These are phyloP conservation scores for Neurospora sp. DNA, from an alignment of 495 filamentous ascomycete species.

Conservation along the genomic window DNA sequence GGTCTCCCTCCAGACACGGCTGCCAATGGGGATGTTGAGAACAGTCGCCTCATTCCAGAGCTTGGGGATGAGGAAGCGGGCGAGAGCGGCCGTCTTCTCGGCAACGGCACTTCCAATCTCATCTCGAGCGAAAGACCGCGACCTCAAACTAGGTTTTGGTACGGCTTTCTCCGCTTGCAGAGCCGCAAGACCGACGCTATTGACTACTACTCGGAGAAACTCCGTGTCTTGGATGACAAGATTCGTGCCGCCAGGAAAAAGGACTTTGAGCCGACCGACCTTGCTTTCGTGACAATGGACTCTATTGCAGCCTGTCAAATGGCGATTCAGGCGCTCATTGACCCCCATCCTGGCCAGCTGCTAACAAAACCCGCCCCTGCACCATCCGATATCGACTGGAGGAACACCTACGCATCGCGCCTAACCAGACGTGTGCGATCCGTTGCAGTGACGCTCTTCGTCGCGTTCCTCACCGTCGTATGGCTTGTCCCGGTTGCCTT, in stretches of 20 bases:
- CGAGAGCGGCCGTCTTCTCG: constrained; percentile 41
- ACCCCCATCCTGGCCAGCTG: constrained; percentile 77
- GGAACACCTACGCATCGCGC: constrained; percentile 80
- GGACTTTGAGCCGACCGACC: constrained; percentile 63
- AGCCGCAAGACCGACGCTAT: constrained; percentile 77
- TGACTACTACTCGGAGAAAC: constrained; percentile 80
- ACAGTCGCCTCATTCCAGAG: not conserved
- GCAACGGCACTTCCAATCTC: constrained; percentile 27
- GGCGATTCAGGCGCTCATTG: constrained; percentile 85
- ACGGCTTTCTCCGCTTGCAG: constrained; percentile 64
- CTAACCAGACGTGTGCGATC: constrained; percentile 59
- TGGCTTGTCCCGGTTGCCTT: constrained; percentile 82
- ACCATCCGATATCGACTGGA: constrained; percentile 84
- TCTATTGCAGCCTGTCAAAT: constrained; percentile 88
- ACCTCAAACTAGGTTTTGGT: constrained; percentile 66
- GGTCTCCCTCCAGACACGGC: constrained; percentile 3
- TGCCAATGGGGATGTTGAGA: not conserved
- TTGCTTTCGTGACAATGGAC: constrained; percentile 96
- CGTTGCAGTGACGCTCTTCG: constrained; percentile 73
- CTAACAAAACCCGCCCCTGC: constrained; percentile 76
- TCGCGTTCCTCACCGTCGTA: constrained; percentile 71
- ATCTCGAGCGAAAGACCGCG: constrained; percentile 30
- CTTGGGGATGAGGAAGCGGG: constrained; percentile 30
- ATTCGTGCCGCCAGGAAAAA: constrained; percentile 62
- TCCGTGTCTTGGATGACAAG: constrained; percentile 70